Evolutionary conservation across 352 stramenopile species (phyloP).

Genomic region (Globisporangium recalcitrans): DNA sequence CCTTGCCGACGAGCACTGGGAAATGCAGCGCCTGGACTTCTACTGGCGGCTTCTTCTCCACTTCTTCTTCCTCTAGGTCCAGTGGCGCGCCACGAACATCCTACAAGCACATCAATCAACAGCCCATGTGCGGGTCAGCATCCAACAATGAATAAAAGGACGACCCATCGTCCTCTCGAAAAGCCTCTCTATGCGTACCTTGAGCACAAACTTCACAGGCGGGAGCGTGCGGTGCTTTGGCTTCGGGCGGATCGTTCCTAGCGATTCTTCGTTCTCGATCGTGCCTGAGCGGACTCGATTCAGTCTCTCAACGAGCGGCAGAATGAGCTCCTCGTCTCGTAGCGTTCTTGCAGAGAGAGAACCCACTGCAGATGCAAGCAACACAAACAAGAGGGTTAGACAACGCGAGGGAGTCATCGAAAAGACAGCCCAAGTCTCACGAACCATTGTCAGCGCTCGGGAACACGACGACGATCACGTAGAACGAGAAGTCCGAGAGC

Average conservation of each 20-base stretch:
- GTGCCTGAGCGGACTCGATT: conserved; percentile 44
- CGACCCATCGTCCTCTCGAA: not conserved
- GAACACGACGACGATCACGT: conserved; percentile 80
- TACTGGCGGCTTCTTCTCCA: conserved; percentile 24
- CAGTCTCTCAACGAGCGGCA: conserved; percentile 63
- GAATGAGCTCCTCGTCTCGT: conserved; percentile 72
- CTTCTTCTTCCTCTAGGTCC: conserved; percentile 58
- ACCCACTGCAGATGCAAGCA: conserved; percentile 15
- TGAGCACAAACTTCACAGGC: conserved; percentile 80
- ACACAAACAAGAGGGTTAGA: not conserved
- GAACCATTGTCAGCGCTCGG: conserved; percentile 37
- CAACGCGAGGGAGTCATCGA: not conserved
- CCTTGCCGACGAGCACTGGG: conserved; percentile 67
- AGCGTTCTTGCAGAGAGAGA: conserved; percentile 66
- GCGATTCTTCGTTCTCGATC: conserved; percentile 44
- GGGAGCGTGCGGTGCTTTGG: conserved; percentile 54
- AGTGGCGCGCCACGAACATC: conserved; percentile 65
- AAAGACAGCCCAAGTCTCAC: not conserved
- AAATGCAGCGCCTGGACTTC: conserved; percentile 52
- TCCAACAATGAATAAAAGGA: not conserved
- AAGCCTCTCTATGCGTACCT: conserved; percentile 28
- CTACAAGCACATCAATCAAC: conserved; percentile 17
- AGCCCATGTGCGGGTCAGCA: not conserved
- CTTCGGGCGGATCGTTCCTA: conserved; percentile 41
- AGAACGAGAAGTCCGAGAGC: conserved; percentile 53